Conservation (phyloP, 768 basidiomycete genomes). For the Phylloporus scabripes region DNA sequence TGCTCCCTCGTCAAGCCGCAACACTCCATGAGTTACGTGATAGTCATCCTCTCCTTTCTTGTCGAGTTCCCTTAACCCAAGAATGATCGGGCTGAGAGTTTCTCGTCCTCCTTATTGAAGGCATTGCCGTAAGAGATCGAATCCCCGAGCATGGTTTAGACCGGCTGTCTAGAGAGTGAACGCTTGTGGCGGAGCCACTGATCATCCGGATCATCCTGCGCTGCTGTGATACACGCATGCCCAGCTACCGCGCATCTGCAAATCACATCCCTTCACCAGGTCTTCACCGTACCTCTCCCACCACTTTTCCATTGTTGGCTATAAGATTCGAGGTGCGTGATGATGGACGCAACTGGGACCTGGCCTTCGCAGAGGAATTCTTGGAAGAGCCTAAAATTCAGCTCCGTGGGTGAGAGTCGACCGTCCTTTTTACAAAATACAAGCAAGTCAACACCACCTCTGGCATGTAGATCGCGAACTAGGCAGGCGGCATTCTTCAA, state of each 20-base stretch:
- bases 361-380: slow-evolving; percentile 35
- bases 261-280: slow-evolving; percentile 8
- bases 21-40: slow-evolving; percentile 9
- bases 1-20: slow-evolving; percentile 17
- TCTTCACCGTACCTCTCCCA: slow-evolving; percentile 21
- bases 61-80: slow-evolving; percentile 14
- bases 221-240: slow-evolving; percentile 29
- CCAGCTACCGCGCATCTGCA: slow-evolving; percentile 16
- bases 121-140: slow-evolving; percentile 15
- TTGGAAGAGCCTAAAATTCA: slow-evolving; percentile 32
- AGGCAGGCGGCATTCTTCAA: slow-evolving; percentile 26
- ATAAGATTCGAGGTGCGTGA: slow-evolving; percentile 35
- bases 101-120: slow-evolving; percentile 13
- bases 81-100: no score
- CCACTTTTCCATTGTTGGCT: slow-evolving; percentile 31
- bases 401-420: slow-evolving; percentile 24
- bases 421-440: slow-evolving; percentile 32
- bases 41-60: slow-evolving; percentile 7
- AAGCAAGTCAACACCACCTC: slow-evolving; percentile 35
- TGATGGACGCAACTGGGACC: slow-evolving; percentile 35
- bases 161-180: slow-evolving; percentile 10
- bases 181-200: slow-evolving; percentile 4
- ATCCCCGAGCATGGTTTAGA: slow-evolving; percentile 19
- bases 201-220: background rate
- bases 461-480: slow-evolving; percentile 24